Base-by-base conservation (phyloP, 1,139 yeast species). In the Blastobotrys elegans region DNA sequence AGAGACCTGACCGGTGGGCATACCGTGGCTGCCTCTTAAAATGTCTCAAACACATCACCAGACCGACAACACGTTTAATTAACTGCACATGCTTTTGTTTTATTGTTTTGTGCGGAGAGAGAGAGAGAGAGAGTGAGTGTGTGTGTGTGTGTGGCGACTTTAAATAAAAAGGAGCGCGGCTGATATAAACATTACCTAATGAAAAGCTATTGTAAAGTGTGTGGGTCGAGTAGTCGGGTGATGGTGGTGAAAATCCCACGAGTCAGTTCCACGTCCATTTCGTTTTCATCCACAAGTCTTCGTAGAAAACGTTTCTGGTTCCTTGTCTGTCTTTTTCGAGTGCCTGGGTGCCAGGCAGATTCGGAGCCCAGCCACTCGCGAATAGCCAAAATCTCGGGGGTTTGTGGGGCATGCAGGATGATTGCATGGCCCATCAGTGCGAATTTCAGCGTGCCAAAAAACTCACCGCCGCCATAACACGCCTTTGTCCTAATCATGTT, bases 361-460 rank as follows among this genome's bases (percentile, higher is more conserved):
- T 17, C 8, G 3, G 18, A 32, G 8, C 39, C 39, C 4, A 34
- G 20, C 20, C 32, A 29, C 10, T 33, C 34, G 10, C 45, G 31
- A 11, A 42, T n/a, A 7, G 38, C 26, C 14, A 11, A 4, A 26
- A 42, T 26, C 17, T 24, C 34, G 8, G 39, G 26, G 10, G 34
- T 42, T 8, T 18, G 11, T 20, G 45, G 45, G 13, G 27, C 45
- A 29, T 42, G 26, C 3, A n/a, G 40, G 14, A 42, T 6, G 7
- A 42, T 16, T 20, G 22, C 33, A 27, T 42, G 45, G 2, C 45
- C 45, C 16, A 42, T 34, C 13, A 42, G 33, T 2, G 40, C 16
- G 11, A 42, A 34, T 18, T 42, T 42, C 24, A 6, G 2, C 4
- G n/a, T 4, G 6, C 5, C 13, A 2, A 34, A 11, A 6, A 24